Percentiles rank a stretch among this genome's conserved stretches.
These are phyloP conservation scores for Glaciozyma martinii DNA, from an alignment of 768 basidiomycete genomes.

Conservation along the genomic window DNA sequence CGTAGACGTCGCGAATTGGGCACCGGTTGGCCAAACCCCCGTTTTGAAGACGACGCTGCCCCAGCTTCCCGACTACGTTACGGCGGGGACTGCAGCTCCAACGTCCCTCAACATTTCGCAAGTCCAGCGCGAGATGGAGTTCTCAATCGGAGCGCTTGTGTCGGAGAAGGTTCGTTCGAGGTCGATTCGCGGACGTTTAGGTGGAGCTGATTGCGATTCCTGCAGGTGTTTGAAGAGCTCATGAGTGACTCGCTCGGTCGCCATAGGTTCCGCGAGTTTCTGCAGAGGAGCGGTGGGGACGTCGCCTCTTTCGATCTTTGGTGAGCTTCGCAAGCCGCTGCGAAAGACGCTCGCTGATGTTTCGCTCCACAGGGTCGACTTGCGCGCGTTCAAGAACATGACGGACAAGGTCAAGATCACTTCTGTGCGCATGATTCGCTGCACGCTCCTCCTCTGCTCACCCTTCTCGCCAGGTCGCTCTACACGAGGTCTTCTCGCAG, in stretches of 20 bases:
- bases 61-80: too few relatives aligned
- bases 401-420: neutral
- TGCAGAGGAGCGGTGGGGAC: neutral
- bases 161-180: neutral
- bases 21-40: too few relatives aligned
- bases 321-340: neutral
- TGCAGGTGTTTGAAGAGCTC: neutral
- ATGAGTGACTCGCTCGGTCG: neutral
- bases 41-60: too few relatives aligned
- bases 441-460: neutral
- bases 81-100: too few relatives aligned
- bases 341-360: too few relatives aligned
- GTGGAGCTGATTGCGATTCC: too few relatives aligned
- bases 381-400: neutral
- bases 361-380: neutral
- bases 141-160: neutral
- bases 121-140: conserved; percentile 1
- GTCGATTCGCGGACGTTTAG: too few relatives aligned
- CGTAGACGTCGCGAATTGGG: too few relatives aligned
- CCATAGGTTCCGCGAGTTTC: neutral
- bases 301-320: neutral
- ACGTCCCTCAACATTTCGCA: neutral
- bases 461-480: neutral
- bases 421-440: neutral
- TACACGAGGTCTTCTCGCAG: neutral